These are phyloP conservation scores for Tuber melanosporum DNA, from an alignment of 495 filamentous ascomycete species.

Conservation along the genomic window DNA sequence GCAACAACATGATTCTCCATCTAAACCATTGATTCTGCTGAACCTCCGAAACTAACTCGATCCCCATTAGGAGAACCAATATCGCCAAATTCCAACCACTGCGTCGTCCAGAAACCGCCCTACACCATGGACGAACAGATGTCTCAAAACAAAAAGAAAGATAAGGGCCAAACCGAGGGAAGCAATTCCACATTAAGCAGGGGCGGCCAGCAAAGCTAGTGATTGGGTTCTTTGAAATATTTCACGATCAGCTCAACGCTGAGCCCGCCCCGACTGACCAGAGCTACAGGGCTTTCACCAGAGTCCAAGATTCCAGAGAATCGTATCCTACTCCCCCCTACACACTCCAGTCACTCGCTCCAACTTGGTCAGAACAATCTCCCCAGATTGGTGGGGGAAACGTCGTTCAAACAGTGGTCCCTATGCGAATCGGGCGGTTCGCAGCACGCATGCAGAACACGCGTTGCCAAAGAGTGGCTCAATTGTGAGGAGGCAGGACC, in stretches of 20 bases:
- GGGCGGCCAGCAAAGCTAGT: not conserved
- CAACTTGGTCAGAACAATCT: not conserved
- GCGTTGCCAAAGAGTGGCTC: not conserved
- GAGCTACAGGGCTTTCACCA: not conserved
- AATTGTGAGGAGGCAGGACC: not conserved
- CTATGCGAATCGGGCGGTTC: not conserved
- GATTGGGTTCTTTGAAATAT: not conserved
- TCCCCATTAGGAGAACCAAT: not conserved
- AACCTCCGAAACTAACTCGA: not conserved
- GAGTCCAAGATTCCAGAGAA: not conserved
- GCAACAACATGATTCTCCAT: not conserved
- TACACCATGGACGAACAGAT: not conserved
- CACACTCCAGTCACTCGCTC: not conserved
- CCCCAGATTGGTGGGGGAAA: not conserved
- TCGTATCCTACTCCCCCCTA: not conserved
- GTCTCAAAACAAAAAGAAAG: not conserved
- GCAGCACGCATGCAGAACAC: not conserved
- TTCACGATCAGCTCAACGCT: not conserved
- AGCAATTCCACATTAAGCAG: not conserved
- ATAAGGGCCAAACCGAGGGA: not conserved
- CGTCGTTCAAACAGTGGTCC: not conserved
- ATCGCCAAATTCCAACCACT: not conserved
- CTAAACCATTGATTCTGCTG: not conserved
- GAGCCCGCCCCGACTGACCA: not conserved
- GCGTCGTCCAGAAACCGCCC: not conserved